Base-by-base conservation (phyloP, 1,139 yeast species). In the Sugiyamaella xylanicola region DNA sequence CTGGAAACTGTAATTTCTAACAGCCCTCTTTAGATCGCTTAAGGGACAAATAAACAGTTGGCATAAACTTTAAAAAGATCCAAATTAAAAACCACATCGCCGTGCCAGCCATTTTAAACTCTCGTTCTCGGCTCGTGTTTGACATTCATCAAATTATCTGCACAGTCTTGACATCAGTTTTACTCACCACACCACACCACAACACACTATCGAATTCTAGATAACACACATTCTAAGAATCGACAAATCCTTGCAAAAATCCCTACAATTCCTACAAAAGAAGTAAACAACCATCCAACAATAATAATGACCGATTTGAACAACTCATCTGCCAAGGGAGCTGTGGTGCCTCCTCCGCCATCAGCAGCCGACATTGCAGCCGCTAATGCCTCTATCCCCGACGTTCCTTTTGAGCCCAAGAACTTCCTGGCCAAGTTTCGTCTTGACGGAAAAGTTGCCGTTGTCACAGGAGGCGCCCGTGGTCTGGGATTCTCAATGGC, bases 391-490 rank as follows among this genome's bases (percentile, higher is more conserved):
- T 54, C 66, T 39, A 66, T 60, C 43, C 72, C 74, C 13, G 72
- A 62, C 21, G 68, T 67, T 9, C 70, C 73, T 22, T 68, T 69
- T 54, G 67, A 55, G 36, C 73, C 74, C 43, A 74, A 74, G 62
- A 66, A 74, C 66, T 74, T 73, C 53, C 54, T 74, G 53, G 46
- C 56, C 56, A 76, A 71, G 70, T 84, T 83, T 72, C 77, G 87
- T 64, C 77, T 84, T 59, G 87, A 84, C 65, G 88, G 88, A 51
- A 81, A 82, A 74, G 80, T 84, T 56, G 88, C 85, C 56, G 75
- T 85, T 47, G 74, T 84, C 59, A 85, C 89, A 48, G 89, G 89
- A 54, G 89, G 87, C 53, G 84, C 87, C 53, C 84, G 89, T 45
- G 88, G 88, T 40, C 77, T 85, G 59, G 86, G 87, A 21, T 76